phyloP scores from a whole-genome alignment of 352 stramenopile species.

The Stramenopiles sp. region DNA sequence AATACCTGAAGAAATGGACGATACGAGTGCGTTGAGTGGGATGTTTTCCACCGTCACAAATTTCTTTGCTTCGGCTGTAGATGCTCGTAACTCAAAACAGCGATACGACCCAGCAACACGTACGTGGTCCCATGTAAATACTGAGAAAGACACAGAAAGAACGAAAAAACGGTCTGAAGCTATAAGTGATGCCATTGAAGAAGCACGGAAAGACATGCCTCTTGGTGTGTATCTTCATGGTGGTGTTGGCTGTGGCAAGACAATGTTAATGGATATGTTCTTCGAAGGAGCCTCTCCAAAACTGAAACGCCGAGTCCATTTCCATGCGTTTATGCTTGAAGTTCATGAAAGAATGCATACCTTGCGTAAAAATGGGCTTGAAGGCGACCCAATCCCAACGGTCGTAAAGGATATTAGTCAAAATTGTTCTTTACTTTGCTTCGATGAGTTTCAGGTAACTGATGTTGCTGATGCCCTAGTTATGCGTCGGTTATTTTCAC shows the following conservation, averaged over 20 bases:
- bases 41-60: no score
- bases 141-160: no score
- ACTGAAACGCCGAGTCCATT: constrained; percentile 38
- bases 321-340: constrained; percentile 84
- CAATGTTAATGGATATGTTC: constrained; percentile 79
- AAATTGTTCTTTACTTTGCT: constrained; percentile 58
- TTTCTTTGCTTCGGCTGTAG: no score
- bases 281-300: constrained; percentile 19
- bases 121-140: no score
- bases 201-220: no score
- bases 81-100: no score
- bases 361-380: constrained; percentile 29
- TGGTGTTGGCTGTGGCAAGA: constrained; percentile 71
- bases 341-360: constrained; percentile 55
- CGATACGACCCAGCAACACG: no score
- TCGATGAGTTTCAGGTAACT: constrained; percentile 92
- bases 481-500: constrained; percentile 53
- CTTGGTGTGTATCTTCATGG: constrained; percentile 65
- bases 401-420: constrained; percentile 40
- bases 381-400: constrained; percentile 8
- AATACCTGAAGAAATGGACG: no score
- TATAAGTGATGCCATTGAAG: no score
- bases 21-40: no score
- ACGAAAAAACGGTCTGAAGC: no score
- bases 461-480: constrained; percentile 85